A percentile compares a stretch with the other conserved stretches of the same genome.
Conservation (phyloP, 768 basidiomycete genomes). For the Hydnomerulius pinastri region DNA sequence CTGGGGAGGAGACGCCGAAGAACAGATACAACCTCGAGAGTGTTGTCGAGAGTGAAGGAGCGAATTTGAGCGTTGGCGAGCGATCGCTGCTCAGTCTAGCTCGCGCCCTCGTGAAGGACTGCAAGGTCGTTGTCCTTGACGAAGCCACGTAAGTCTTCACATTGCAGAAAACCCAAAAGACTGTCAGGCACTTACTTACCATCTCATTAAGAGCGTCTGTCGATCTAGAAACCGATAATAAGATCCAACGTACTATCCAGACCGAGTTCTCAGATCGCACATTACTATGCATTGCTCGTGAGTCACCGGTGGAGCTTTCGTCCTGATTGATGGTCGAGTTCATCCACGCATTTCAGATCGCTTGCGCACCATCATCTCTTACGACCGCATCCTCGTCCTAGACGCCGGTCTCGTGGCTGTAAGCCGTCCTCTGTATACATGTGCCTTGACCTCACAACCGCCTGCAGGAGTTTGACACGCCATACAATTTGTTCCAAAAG, state of each 20-base stretch:
- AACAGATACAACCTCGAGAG: slow-evolving; percentile 52
- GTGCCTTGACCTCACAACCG: neutral
- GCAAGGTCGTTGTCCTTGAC: slow-evolving; percentile 51
- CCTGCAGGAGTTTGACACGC: slow-evolving; percentile 58
- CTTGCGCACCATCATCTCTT: slow-evolving; percentile 54
- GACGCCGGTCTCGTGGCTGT: slow-evolving; percentile 61
- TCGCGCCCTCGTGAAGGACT: slow-evolving; percentile 53
- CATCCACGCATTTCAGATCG: slow-evolving; percentile 31
- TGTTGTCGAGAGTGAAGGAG: slow-evolving; percentile 53
- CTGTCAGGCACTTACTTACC: slow-evolving; percentile 28
- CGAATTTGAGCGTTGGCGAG: slow-evolving; percentile 49
- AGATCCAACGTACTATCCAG: slow-evolving; percentile 50
- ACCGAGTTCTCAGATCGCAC: slow-evolving; percentile 51
- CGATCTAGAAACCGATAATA: slow-evolving; percentile 51
- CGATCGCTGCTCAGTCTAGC: slow-evolving; percentile 54
- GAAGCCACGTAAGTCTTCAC: slow-evolving; percentile 36
- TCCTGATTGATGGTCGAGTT: neutral
- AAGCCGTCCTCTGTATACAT: slow-evolving; percentile 13
- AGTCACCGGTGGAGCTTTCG: slow-evolving; percentile 28
- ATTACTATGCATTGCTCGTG: slow-evolving; percentile 49
- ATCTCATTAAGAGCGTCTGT: slow-evolving; percentile 32
- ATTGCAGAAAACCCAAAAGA: neutral
- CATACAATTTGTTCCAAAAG: slow-evolving; percentile 48
- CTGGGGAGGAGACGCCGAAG: slow-evolving; percentile 15
- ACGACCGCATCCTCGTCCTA: slow-evolving; percentile 72